Evolutionary conservation across 2,329 filamentous ascomycete genomes (phyloP).

Genomic region (Neonectria ditissima): DNA sequence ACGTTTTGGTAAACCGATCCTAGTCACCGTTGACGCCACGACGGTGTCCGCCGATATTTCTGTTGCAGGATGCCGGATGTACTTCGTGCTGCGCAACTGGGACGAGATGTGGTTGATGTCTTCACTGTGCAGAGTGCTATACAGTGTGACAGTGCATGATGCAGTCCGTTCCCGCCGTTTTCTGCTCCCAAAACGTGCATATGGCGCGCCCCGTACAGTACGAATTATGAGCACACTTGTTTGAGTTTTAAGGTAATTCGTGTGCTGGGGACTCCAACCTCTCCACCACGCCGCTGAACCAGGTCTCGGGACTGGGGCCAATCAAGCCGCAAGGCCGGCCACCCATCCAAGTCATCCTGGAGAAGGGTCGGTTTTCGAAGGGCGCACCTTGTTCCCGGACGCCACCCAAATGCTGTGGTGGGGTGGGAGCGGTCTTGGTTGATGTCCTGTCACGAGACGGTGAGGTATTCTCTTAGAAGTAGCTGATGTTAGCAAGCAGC

Average conservation of each 20-base stretch:
- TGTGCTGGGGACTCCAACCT: background rate
- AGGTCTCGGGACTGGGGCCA: conserved; percentile 14
- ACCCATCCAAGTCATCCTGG: background rate
- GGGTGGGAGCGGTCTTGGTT: background rate
- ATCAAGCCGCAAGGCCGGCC: background rate
- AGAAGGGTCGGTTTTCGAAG: too few relatives aligned
- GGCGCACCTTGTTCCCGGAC: conserved; percentile 26
- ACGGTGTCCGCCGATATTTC: background rate
- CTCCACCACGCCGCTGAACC: background rate
- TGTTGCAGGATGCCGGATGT: background rate
- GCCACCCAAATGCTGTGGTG: conserved; percentile 18
- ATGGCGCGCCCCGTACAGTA: background rate
- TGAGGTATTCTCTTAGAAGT: conserved; percentile 8
- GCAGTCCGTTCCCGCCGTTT: background rate
- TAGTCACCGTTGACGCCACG: too few relatives aligned
- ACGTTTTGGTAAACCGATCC: background rate
- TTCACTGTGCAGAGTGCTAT: background rate
- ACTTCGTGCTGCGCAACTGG: background rate
- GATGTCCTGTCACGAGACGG: conserved; percentile 4
- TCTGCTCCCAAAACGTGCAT: background rate
- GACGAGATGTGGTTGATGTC: background rate
- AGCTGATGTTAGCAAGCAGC: background rate
- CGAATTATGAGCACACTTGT: background rate
- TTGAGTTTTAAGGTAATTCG: conserved; percentile 14
- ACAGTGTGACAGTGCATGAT: background rate